Base-by-base conservation (phyloP, 768 basidiomycete genomes). In the Lactarius trivialis region DNA sequence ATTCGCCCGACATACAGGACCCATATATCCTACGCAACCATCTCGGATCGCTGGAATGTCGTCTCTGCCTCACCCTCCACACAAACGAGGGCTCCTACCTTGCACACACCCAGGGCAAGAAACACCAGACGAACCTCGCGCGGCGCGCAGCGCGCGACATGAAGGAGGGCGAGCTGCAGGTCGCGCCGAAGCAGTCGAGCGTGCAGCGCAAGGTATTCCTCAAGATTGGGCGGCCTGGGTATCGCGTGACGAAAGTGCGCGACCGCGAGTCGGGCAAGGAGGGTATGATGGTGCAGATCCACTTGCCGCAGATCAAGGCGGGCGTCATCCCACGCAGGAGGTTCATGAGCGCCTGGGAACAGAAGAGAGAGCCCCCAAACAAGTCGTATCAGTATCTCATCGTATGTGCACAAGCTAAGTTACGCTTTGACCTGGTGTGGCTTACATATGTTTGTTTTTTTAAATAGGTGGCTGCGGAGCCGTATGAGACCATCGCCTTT, bases 1-100 rank as follows among this genome's bases (percentile, higher is more conserved):
- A 36, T 36, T 11, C 36, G 2, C 1, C 36, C 36, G 5, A 17
- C 3, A 60, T 58, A 39, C 68, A 91, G 93, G 96, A 98, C 76
- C 96, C 96, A 8, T 98, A 98, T 74, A 98, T 99, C 72, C 85
- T 99, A 39, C 92, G 96, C 75, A 99, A 98, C 73, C 97, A 99
- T 75, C 83, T 99, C 61, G 97, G 97, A 45, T 98, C 95, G 9
- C 84, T 98, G 45, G 96, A 98, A 84, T 99, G 97, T 78, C 91
- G 95, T 70, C 83, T 99, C 32, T 98, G 97, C 74, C 77, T 99
- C 52, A 99, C 97, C 0, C 82, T 99, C 12, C 97, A 99, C 76
- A 98, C 96, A n/a, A 98, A 98, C 70, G 97, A 99, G 76, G 97
- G 97, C 21, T 97, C 95, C 15, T 98, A 98, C 73, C 88, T 99